A percentile compares a stretch with the other conserved stretches of the same genome.
These are phyloP conservation scores for Cocos nucifera DNA, from an alignment of 176 grass and related monocot species.

Conservation along the genomic window DNA sequence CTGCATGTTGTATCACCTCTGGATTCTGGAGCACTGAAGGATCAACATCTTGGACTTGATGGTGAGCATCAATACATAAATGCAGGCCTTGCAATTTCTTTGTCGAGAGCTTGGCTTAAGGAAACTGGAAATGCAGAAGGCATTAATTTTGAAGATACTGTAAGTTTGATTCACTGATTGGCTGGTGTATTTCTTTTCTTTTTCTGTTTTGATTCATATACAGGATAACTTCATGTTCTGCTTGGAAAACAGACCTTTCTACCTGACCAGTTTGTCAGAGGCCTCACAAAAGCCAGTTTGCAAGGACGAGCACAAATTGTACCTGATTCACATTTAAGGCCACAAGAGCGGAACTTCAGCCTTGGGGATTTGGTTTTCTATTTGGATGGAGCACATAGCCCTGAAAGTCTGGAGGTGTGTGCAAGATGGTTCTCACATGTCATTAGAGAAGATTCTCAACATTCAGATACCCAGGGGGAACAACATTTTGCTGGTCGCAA, in stretches of 20 bases:
- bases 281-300: constrained; percentile 39
- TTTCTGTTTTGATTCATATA: no score
- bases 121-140: constrained; percentile 41
- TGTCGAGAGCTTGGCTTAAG: constrained; percentile 68
- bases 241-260: constrained; percentile 45
- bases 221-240: background rate
- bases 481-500: constrained; percentile 23
- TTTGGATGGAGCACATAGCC: constrained; percentile 80
- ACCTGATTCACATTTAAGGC: constrained; percentile 26
- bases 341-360: constrained; percentile 17
- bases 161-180: constrained; percentile 26
- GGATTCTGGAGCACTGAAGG: constrained; percentile 51
- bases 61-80: constrained; percentile 87
- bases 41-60: constrained; percentile 57
- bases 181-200: constrained; percentile 5
- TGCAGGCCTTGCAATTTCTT: constrained; percentile 83
- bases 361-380: constrained; percentile 46
- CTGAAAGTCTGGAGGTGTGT: constrained; percentile 91
- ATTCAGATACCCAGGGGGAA: constrained; percentile 24
- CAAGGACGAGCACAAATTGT: constrained; percentile 83
- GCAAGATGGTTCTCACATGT: constrained; percentile 72
- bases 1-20: constrained; percentile 64
- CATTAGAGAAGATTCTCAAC: constrained; percentile 31
- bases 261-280: constrained; percentile 54
- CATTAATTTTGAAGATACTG: constrained; percentile 31